Percentiles rank a stretch among this genome's conserved stretches.
Conservation (phyloP, 768 basidiomycete species). For the Podaxis carcinomalis region DNA sequence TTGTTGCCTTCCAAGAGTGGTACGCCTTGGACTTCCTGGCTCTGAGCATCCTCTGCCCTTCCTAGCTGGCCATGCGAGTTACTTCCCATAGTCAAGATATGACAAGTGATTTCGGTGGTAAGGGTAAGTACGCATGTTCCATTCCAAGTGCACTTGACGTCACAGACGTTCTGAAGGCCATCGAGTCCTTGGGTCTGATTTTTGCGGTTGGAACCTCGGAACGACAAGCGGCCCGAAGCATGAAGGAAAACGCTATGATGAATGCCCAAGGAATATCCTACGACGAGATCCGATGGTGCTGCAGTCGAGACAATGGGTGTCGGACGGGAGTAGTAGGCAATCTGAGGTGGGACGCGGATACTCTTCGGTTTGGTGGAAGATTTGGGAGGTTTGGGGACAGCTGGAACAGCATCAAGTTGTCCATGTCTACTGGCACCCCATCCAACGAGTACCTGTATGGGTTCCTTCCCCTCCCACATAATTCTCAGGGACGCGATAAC, state of each 20-base stretch:
- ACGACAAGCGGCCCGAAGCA: constrained; percentile 44
- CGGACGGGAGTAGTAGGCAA: constrained; percentile 1
- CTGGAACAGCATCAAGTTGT: constrained; percentile 54
- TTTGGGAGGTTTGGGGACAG: constrained; percentile 3
- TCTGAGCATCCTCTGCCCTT: constrained; percentile 15
- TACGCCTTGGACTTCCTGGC: constrained; percentile 10
- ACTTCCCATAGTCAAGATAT: constrained; percentile 45
- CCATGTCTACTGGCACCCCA: constrained; percentile 89
- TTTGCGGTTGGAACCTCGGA: constrained; percentile 71
- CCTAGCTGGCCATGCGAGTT: constrained; percentile 70
- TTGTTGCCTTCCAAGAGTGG: background rate
- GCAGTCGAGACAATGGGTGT: constrained; percentile 28
- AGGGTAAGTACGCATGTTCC: constrained; percentile 49
- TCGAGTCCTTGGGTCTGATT: constrained; percentile 49
- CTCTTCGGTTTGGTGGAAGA: background rate
- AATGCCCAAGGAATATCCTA: constrained; percentile 34
- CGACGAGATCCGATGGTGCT: constrained; percentile 24
- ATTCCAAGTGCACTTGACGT: constrained; percentile 73
- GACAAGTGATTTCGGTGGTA: constrained; percentile 15
- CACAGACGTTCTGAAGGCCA: constrained; percentile 19
- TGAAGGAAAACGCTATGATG: constrained; percentile 52
- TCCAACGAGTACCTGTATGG: constrained; percentile 42
- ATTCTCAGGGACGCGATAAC: constrained; percentile 44
- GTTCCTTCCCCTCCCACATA: constrained; percentile 18
- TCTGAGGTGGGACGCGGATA: background rate